These are phyloP conservation scores for Chloropicon primus DNA, from an alignment of 139 green algal species.

Conservation along the genomic window DNA sequence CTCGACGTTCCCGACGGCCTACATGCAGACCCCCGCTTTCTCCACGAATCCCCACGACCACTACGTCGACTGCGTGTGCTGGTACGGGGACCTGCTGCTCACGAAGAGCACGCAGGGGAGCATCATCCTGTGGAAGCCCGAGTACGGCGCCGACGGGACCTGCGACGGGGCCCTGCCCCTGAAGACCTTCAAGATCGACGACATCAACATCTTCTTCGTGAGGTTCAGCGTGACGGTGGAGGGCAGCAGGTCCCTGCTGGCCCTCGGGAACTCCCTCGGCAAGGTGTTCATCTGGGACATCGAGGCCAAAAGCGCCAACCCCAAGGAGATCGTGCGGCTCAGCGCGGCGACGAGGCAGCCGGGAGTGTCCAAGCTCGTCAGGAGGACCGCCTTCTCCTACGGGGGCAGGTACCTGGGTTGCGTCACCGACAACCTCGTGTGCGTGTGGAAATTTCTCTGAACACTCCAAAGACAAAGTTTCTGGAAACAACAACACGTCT, in stretches of 20 bases:
- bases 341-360: not conserved
- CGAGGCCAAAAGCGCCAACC: not conserved
- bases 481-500: too few species aligned
- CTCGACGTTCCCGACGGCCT: not conserved
- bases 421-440: not conserved
- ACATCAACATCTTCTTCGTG: not conserved
- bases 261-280: not conserved
- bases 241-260: not conserved
- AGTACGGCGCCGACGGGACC: not conserved
- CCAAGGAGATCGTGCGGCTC: not conserved
- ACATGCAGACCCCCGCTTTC: not conserved
- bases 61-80: not conserved
- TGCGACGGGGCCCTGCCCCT: not conserved
- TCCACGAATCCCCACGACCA: not conserved
- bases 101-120: not conserved
- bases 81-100: not conserved
- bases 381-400: not conserved
- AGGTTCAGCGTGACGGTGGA: not conserved
- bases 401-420: not conserved
- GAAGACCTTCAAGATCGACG: not conserved
- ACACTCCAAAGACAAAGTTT: too few species aligned
- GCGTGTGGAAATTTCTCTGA: not conserved
- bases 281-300: not conserved
- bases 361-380: not conserved
- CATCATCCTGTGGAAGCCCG: not conserved